Evolutionary conservation across 805 yeast species (phyloP).

Genomic region (Cyberlindnera maritima): DNA sequence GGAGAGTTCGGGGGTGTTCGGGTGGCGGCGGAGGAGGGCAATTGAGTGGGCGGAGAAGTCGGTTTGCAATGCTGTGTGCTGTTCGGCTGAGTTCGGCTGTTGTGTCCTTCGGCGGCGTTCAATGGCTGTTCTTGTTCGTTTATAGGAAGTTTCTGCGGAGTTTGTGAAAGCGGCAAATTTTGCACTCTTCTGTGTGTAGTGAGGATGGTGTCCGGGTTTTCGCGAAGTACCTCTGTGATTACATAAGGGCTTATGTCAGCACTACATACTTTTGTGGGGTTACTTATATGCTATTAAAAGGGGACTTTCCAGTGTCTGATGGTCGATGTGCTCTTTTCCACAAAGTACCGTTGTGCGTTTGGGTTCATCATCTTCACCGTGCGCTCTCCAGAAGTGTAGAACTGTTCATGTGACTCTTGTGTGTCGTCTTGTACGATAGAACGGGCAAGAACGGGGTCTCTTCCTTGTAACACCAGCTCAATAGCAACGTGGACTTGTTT

Average conservation of each 20-base stretch:
- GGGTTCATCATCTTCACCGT: conserved; percentile 15
- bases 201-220: too few relatives aligned
- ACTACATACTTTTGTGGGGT: too few relatives aligned
- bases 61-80: too few relatives aligned
- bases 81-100: too few relatives aligned
- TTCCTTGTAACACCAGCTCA: conserved; percentile 6
- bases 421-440: not conserved
- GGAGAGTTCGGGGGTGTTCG: not conserved
- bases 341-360: conserved; percentile 8
- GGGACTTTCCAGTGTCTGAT: conserved; percentile 19
- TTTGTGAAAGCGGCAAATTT: not conserved
- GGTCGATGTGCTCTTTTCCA: not conserved
- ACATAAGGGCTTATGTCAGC: not conserved
- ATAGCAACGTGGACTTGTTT: conserved; percentile 10
- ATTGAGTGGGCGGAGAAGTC: too few relatives aligned
- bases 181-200: too few relatives aligned
- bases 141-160: too few relatives aligned
- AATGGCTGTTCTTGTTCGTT: too few relatives aligned
- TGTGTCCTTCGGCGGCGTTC: too few relatives aligned
- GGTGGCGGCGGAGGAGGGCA: too few relatives aligned
- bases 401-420: not conserved
- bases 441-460: not conserved
- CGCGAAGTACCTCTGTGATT: too few relatives aligned
- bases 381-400: conserved; percentile 3
- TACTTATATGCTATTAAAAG: conserved; percentile 9